Evolutionary conservation across 208 protist genomes (phyloP), one percentile per base, ranked within the genome.

Genomic region (Perkinsela sp.): DNA sequence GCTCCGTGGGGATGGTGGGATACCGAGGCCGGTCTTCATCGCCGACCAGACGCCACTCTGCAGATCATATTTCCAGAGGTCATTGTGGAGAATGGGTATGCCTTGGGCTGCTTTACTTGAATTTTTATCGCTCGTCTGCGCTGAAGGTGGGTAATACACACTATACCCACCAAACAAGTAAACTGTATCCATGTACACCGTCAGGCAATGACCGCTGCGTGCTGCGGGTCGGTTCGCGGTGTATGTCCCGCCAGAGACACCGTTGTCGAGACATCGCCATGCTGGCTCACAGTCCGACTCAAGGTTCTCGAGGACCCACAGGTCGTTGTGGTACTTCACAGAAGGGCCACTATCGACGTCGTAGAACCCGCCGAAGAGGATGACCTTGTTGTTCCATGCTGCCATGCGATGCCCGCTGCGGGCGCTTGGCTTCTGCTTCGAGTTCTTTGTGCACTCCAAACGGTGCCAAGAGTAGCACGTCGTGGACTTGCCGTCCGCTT

Each of bases 351-450:
- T 91, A 6, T 67, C 28, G 2, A 68, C 71, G 73, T 91, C 88
- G 76, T 93, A 90, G 75, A 93, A 93, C n/a, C 88, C 88, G 66
- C 88, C 88, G 72, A 93, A 93, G 32, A 93, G 68, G 48, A 93
- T 79, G 0, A 80, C 84, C 31, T 79, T 85, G 66, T 81, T 80
- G 69, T 89, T 88, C 83, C 84, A 91, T 68, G 87, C 71, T 28
- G 75, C 81, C 85, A 93, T 93, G 29, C 89, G 85, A 71, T 93
- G 89, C 0, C 89, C 89, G 69, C 83, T 90, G 68, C 89, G 83
- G 1, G 85, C 82, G 1, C 80, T 86, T n/a, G 89, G 89, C 32
- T 84, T 80, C 72, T 78, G 77, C 67, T 88, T 87, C 31, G 87
- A 67, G 0, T 1, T 76, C 71, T 88, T 88, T 22, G 29, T 22